Evolutionary conservation across 106 monocot genomes (phyloP).

Genomic region (Vanilla planifolia): DNA sequence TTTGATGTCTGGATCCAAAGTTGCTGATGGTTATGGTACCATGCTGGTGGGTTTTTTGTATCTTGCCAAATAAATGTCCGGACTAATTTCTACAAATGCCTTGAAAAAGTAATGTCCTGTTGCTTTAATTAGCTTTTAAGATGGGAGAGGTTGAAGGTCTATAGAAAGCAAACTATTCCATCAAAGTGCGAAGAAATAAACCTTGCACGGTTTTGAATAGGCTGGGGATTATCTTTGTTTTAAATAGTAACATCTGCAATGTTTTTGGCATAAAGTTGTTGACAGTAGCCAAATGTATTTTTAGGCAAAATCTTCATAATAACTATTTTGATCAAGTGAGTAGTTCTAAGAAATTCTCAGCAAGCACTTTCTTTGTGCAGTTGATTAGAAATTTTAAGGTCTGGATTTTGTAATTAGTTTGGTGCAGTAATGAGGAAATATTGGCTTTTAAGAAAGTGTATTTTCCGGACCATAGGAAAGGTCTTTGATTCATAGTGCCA

Average conservation of each 20-base stretch:
- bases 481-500: not conserved
- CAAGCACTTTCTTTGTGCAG: no score
- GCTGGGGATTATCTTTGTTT: not conserved
- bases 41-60: slow-evolving; percentile 64
- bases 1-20: slow-evolving; percentile 98
- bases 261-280: no score
- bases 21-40: slow-evolving; percentile 95
- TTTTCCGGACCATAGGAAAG: not conserved
- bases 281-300: no score
- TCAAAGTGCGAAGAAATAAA: not conserved
- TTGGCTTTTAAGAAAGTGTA: no score
- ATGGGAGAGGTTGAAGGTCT: not conserved
- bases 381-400: no score
- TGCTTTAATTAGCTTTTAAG: not conserved
- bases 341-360: no score
- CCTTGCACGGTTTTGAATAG: not conserved
- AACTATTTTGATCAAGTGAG: no score
- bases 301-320: no score
- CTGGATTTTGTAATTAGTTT: no score
- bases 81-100: not conserved
- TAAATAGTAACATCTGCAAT: no score
- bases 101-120: not conserved
- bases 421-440: no score
- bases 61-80: not conserved
- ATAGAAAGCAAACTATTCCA: not conserved